Percentiles rank a stretch among this genome's conserved stretches.
These are phyloP conservation scores for Taxawa tesnikishii DNA, from an alignment of 2,329 filamentous ascomycete species.

Conservation along the genomic window DNA sequence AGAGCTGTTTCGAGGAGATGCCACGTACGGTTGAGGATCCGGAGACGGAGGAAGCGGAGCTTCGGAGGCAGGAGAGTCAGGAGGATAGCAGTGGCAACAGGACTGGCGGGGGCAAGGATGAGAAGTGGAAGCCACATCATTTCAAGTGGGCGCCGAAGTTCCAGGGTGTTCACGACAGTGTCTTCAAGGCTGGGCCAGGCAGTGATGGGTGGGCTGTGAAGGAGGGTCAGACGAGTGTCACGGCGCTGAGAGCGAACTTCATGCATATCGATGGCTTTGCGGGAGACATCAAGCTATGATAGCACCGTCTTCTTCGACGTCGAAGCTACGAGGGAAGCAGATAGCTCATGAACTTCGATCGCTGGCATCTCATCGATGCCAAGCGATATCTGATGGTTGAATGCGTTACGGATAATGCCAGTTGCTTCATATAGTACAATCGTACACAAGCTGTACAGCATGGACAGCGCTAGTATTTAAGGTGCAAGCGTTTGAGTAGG, in stretches of 20 bases:
- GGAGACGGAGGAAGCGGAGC: slow-evolving; percentile 53
- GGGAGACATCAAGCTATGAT: slow-evolving; percentile 70
- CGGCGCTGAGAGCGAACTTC: slow-evolving; percentile 85
- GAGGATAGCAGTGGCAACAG: slow-evolving; percentile 16
- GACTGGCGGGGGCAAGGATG: slow-evolving; percentile 22
- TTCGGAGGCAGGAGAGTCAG: slow-evolving; percentile 50
- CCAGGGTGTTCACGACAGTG: slow-evolving; percentile 73
- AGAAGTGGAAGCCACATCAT: slow-evolving; percentile 60
- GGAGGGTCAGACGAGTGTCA: slow-evolving; percentile 79
- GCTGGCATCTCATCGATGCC: no score
- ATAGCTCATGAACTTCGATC: no score
- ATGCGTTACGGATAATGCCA: no score
- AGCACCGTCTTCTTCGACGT: no score
- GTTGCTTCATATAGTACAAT: no score
- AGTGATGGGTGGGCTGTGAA: slow-evolving; percentile 91
- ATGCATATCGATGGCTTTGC: slow-evolving; percentile 59
- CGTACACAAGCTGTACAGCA: no score
- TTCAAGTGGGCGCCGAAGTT: slow-evolving; percentile 93
- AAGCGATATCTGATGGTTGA: no score
- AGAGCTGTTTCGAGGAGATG: slow-evolving; percentile 75
- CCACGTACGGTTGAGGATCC: slow-evolving; percentile 49
- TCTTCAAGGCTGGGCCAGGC: slow-evolving; percentile 65
- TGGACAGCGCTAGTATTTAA: no score
- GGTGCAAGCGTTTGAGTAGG: no score
- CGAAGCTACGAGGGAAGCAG: no score